Evolutionary conservation across 163 green algal species (phyloP), one percentile per base, ranked within the genome.

Genomic region (Chlorella variabilis): DNA sequence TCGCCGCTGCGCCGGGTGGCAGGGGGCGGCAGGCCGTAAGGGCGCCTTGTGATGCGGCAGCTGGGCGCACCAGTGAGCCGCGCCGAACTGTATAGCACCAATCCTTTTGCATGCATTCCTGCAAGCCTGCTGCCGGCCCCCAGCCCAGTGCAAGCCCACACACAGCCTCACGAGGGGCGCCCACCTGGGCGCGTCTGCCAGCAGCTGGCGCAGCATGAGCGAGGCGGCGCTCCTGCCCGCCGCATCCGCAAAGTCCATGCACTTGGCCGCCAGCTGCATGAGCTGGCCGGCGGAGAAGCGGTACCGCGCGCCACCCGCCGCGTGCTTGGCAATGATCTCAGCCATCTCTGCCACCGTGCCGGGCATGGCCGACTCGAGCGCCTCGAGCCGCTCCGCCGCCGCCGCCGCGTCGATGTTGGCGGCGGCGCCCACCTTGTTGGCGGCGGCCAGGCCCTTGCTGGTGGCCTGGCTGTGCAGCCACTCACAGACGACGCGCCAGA

Each of bases 341-440:
- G 83, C 74, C 39, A 90, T 78, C 2, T 87, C 80, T 20, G 82
- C 75, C 42, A 81, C 81, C 2, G 78, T 82, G n/a, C 59, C 42
- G 0, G 89, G 89, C 69, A 93, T 66, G 17, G 81, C 61, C n/a
- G 80, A 68, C 58, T 93, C 89, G 59, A 93, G 85, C 39, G 84
- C 85, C 59, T 84, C 79, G 18, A 89, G 66, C 9, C 54, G 62
- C 25, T 90, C 88, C 2, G 38, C 67, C 4, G 89, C 89, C 56
- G 48, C 75, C 25, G 86, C 87, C 2, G 81, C 83, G 33, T 89
- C 85, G 34, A 88, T 85, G 49, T 49, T 65, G 36, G 88, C 88
- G 13, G 42, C 73, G 4, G 81, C 81, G 18, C 88, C 85, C 45
- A 58, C 79, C 21, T 81, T 78, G 33, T 65, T 65, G 21, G 83